phyloP scores from a whole-genome alignment of 352 stramenopile species.

The Pythium chondricola region DNA sequence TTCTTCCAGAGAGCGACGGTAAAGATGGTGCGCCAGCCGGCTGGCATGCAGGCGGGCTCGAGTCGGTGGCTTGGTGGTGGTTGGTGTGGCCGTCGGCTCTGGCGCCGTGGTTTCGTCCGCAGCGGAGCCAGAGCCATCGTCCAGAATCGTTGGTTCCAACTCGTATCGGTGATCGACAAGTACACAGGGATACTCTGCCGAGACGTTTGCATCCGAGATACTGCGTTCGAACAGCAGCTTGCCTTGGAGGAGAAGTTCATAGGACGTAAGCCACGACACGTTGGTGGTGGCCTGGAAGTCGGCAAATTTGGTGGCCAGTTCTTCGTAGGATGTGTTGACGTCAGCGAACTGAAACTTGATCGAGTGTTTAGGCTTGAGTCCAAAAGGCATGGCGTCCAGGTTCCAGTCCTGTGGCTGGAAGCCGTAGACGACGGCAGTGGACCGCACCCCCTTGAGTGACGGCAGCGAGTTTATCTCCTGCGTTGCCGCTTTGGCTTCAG shows the following conservation, averaged over 20 bases:
- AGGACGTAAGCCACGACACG: constrained; percentile 21
- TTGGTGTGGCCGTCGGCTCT: no score
- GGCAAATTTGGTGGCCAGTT: background rate
- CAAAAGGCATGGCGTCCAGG: constrained; percentile 27
- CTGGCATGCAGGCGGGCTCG: no score
- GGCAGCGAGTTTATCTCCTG: constrained; percentile 24
- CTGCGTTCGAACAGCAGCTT: constrained; percentile 33
- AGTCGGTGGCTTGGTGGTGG: no score
- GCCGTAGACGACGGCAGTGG: constrained; percentile 30
- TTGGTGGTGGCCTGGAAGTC: constrained; percentile 16
- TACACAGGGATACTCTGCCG: constrained; percentile 23
- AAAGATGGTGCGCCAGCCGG: no score
- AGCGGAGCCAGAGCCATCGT: no score
- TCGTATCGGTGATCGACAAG: constrained; percentile 16
- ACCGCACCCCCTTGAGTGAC: constrained; percentile 24
- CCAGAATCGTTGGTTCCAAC: no score
- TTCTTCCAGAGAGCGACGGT: no score
- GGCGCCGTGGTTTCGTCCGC: no score
- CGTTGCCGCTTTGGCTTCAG: constrained; percentile 3
- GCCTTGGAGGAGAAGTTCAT: constrained; percentile 37
- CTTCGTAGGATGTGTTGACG: background rate
- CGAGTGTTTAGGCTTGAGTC: constrained; percentile 6
- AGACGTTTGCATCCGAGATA: constrained; percentile 29
- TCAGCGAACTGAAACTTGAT: constrained; percentile 14
- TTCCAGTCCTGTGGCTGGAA: constrained; percentile 38